Percentiles rank a stretch among this genome's conserved stretches.
Evolutionary conservation across 1,139 yeast species (phyloP).

Genomic region (Sugiyamaella japonica): DNA sequence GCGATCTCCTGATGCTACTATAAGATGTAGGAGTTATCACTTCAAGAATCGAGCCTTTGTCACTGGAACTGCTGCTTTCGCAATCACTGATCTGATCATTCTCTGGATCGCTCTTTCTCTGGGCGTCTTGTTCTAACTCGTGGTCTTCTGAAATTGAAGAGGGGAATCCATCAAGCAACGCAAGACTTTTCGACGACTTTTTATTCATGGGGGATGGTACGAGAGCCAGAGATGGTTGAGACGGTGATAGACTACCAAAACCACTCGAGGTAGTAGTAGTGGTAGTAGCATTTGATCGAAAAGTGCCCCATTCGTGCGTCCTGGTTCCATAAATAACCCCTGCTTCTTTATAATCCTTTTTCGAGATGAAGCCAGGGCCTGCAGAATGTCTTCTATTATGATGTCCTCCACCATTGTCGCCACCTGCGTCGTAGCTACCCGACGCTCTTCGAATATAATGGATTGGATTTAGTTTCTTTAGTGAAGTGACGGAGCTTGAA

Average conservation of each 20-base stretch:
- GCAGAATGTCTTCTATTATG: constrained; percentile 17
- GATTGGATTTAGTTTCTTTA: constrained; percentile 34
- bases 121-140: neutral
- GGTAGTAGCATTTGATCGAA: neutral
- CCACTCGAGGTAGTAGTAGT: neutral
- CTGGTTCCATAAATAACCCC: constrained; percentile 40
- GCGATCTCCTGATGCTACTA: neutral
- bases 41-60: neutral
- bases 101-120: too few relatives aligned
- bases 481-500: constrained; percentile 24
- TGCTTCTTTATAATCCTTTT: constrained; percentile 33
- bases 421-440: constrained; percentile 15
- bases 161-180: neutral
- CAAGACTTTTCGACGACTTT: neutral
- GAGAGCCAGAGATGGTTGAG: neutral
- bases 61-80: neutral
- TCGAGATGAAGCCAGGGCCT: constrained; percentile 19
- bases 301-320: constrained; percentile 39
- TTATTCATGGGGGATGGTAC: too few relatives aligned
- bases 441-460: constrained; percentile 27
- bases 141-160: constrained; percentile 9
- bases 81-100: neutral
- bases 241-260: neutral
- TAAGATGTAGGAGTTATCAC: neutral
- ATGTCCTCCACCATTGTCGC: constrained; percentile 5